Conservation (phyloP, 768 basidiomycete species). For the Mycena alexandri region DNA sequence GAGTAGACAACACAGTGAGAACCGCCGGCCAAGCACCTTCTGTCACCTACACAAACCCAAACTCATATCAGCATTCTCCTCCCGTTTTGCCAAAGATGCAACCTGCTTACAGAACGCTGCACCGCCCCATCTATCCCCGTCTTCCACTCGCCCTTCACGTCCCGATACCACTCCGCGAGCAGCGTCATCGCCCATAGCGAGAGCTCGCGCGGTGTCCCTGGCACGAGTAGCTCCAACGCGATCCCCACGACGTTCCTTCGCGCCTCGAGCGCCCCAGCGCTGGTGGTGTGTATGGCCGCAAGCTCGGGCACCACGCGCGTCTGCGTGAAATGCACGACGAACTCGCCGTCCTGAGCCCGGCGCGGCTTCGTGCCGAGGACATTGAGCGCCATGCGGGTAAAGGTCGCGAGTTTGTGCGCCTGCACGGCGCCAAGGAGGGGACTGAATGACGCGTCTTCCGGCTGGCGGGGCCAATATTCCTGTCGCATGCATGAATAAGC, state of each 20-base stretch:
- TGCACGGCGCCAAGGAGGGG: constrained; percentile 62
- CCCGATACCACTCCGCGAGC: constrained; percentile 56
- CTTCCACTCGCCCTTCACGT: constrained; percentile 55
- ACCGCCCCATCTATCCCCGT: constrained; percentile 55
- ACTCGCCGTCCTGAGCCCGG: constrained; percentile 26
- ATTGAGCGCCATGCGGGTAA: constrained; percentile 49
- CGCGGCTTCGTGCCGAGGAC: constrained; percentile 45
- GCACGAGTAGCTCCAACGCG: constrained; percentile 55
- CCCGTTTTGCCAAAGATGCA: too few species aligned
- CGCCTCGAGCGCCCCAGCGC: constrained; percentile 45
- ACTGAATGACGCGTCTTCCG: constrained; percentile 50
- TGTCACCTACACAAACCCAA: constrained; percentile 47
- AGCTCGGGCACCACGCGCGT: constrained; percentile 65
- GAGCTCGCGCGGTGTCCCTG: constrained; percentile 44
- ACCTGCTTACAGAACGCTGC: constrained; percentile 54
- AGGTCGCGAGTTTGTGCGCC: constrained; percentile 59
- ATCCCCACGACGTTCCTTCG: constrained; percentile 57
- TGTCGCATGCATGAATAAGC: constrained; percentile 43
- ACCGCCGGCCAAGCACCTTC: constrained; percentile 58
- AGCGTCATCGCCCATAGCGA: constrained; percentile 47
- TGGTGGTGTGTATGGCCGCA: constrained; percentile 46
- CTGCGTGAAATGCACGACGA: constrained; percentile 45
- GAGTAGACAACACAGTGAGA: constrained; percentile 53
- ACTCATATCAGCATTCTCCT: too few species aligned
- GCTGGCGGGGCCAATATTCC: constrained; percentile 64